Evolutionary conservation across 2,329 filamentous ascomycete species (phyloP).

Genomic region (Colletotrichum abscissum): DNA sequence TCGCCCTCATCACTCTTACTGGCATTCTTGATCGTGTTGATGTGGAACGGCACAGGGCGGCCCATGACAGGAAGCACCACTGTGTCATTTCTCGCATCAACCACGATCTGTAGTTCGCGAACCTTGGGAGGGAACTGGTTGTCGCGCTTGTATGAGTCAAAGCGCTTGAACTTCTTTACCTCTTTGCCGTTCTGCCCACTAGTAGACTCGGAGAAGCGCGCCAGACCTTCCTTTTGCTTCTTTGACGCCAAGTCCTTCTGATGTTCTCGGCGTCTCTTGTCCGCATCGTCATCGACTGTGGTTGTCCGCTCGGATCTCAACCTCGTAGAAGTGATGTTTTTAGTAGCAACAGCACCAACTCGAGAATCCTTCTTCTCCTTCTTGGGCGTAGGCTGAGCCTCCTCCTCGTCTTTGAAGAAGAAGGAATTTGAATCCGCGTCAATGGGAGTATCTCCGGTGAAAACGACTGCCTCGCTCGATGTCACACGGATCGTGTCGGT

Average conservation of each 20-base stretch:
- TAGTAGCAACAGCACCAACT: constrained; percentile 88
- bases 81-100: constrained; percentile 90
- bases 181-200: constrained; percentile 89
- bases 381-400: constrained; percentile 86
- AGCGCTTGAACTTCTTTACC: constrained; percentile 98
- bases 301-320: constrained; percentile 91
- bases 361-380: constrained; percentile 88
- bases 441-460: constrained; percentile 91
- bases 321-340: constrained; percentile 95
- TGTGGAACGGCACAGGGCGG: constrained; percentile 96
- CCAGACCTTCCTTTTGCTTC: constrained; percentile 90
- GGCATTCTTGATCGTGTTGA: constrained; percentile 97
- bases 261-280: constrained; percentile 87
- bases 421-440: constrained; percentile 96
- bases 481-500: constrained; percentile 94
- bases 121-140: constrained; percentile 89
- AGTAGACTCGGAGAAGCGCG: constrained; percentile 86
- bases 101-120: constrained; percentile 87
- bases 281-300: constrained; percentile 89
- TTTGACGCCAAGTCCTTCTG: constrained; percentile 89
- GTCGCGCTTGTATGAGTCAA: constrained; percentile 98
- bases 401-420: constrained; percentile 98
- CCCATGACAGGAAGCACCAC: constrained; percentile 97
- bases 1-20: constrained; percentile 97
- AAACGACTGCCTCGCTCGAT: constrained; percentile 81